Base-by-base conservation (phyloP, 306 rosid species). In the Senna siamea region DNA sequence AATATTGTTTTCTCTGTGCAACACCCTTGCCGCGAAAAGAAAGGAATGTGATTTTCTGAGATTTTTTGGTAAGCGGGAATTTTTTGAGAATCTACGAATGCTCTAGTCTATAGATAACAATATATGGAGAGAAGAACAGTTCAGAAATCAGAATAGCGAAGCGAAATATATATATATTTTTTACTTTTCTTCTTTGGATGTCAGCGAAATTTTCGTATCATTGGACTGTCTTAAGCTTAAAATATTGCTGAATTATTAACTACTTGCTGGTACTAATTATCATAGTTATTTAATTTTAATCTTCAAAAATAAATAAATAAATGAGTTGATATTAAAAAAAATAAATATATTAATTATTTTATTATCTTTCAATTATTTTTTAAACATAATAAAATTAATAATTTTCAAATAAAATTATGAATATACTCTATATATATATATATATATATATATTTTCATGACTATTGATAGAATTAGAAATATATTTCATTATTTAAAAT, bases 41-140 rank as follows among this genome's bases (percentile, higher is more conserved):
- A 72, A 72, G 79, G 83, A 79, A 78, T 76, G 82, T 54, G 81
- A 79, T 84, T 51, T 74, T 65, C 19, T 59, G 10, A 30, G 72
- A 65, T 58, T 71, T 87, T 61, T 60, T 35, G 76, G 83, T 82
- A 77, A 59, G 60, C 55, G 84, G 72, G 78, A 80, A 77, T 86
- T 85, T 85, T 83, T 69, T 41, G 82, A 87, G 87, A 86, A 82
- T 79, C 86, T 70, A 80, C 75, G 51, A 59, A 38, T 50, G 62
- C 79, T 81, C 32, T 7, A 20, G 13, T 56, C 63, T 12, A 6
- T 26, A 26, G 30, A 34, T 58, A 35, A 52, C 69, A 59, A 70
- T 56, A 68, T 4, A 19, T 43, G 28, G 14, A 14, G 51, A 56
- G 34, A 76, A 70, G 51, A 56, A 75, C 13, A 65, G 7, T 14